These are phyloP conservation scores for Candida sithepensis DNA, from an alignment of 805 yeast species.

Conservation along the genomic window DNA sequence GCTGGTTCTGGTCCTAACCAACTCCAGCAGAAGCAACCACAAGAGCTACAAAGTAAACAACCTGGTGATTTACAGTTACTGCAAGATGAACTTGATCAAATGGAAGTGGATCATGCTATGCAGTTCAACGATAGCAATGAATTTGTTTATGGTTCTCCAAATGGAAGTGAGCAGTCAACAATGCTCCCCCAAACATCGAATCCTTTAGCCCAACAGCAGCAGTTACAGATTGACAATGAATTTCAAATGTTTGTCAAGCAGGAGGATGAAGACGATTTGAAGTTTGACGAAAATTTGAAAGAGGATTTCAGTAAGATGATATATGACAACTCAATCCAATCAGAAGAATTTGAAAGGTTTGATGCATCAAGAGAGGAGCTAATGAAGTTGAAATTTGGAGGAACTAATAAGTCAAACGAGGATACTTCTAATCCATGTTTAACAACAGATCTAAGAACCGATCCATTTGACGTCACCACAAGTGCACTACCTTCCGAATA, in stretches of 20 bases:
- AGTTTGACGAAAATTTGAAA: conserved; percentile 7
- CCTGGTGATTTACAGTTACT: background rate
- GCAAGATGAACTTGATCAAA: background rate
- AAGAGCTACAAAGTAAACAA: background rate
- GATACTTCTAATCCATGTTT: conserved; percentile 5
- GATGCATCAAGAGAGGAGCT: conserved; percentile 47
- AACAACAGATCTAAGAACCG: conserved; percentile 9
- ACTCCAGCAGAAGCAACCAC: conserved; percentile 3
- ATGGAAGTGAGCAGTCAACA: background rate
- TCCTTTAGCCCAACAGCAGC: background rate
- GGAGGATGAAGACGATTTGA: conserved; percentile 11
- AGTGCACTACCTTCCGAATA: conserved; percentile 29
- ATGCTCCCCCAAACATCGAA: background rate
- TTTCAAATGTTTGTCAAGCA: conserved; percentile 8
- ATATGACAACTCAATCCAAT: conserved; percentile 4
- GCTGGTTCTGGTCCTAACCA: background rate
- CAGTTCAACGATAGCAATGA: background rate
- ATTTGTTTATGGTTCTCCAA: background rate
- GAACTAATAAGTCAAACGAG: conserved; percentile 8
- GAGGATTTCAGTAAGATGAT: conserved; percentile 1
- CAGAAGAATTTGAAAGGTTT: conserved; percentile 31
- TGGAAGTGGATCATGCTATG: background rate
- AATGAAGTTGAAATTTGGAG: conserved; percentile 53
- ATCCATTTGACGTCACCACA: conserved; percentile 24
- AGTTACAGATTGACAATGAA: background rate